phyloP scores from a whole-genome alignment of 441 rosid species.

The Erodium trifolium region DNA sequence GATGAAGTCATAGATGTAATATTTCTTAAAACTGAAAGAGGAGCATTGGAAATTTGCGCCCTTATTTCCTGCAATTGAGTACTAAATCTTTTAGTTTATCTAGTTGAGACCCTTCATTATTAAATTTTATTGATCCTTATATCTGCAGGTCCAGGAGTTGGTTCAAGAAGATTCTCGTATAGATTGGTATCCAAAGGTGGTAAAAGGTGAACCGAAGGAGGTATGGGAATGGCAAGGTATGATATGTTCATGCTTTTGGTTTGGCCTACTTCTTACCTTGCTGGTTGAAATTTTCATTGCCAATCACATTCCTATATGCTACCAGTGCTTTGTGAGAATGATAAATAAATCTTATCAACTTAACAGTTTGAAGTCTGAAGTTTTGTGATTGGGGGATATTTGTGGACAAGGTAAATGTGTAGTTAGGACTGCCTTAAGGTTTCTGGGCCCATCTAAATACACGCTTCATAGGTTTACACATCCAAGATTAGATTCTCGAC shows the following conservation, averaged over 20 bases:
- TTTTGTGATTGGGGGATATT: no score
- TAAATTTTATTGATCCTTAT: not conserved
- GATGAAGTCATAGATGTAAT: no score
- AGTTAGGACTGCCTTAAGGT: no score
- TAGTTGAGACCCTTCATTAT: not conserved
- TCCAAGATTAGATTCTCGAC: no score
- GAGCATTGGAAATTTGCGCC: no score
- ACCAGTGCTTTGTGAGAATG: not conserved
- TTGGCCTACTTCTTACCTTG: no score
- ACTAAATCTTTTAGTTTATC: not conserved
- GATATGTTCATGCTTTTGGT: not conserved
- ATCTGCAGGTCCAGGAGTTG: constrained; percentile 69
- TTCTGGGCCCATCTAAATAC: no score
- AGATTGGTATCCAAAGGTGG: constrained; percentile 66
- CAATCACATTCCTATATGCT: not conserved
- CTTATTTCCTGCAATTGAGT: no score
- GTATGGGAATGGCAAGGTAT: constrained; percentile 99
- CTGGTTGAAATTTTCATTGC: no score
- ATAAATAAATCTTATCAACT: not conserved
- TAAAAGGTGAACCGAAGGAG: constrained; percentile 86
- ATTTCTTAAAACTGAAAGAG: no score
- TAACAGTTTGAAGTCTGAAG: not conserved
- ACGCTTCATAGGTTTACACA: no score
- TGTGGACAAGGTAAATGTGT: no score
- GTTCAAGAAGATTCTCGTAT: constrained; percentile 83